A percentile compares a stretch with the other conserved stretches of the same genome.
Evolutionary conservation across 116 monocot genomes (phyloP).

Genomic region (Iris pallida): DNA sequence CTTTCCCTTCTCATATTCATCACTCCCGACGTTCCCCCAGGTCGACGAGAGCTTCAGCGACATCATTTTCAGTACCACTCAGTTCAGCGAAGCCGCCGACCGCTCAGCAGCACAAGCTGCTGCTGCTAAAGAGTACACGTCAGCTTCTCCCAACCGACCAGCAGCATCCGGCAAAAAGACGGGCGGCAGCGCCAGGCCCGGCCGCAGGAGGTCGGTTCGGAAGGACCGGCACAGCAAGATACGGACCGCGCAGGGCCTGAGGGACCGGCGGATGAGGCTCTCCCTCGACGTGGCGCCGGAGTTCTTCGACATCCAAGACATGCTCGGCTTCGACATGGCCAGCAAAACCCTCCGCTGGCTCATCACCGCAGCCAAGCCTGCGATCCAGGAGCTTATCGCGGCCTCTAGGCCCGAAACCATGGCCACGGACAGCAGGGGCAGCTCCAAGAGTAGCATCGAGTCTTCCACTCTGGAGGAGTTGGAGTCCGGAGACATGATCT

Average conservation of each 20-base stretch:
- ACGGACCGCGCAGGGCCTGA: slow-evolving; percentile 51
- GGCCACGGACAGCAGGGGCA: slow-evolving; percentile 22
- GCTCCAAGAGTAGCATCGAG: background rate
- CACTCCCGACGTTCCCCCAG: too few relatives aligned
- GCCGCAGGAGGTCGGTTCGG: slow-evolving; percentile 23
- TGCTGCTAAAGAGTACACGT: too few relatives aligned
- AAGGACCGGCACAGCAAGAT: slow-evolving; percentile 88
- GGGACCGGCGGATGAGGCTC: slow-evolving; percentile 80
- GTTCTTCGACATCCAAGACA: slow-evolving; percentile 80
- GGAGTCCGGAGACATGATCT: slow-evolving; percentile 13
- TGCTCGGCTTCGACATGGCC: slow-evolving; percentile 79
- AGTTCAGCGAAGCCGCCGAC: too few relatives aligned
- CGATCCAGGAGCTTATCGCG: slow-evolving; percentile 35
- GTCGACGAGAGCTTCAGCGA: too few relatives aligned
- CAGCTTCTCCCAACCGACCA: too few relatives aligned
- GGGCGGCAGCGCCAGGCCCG: background rate
- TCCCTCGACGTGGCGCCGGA: slow-evolving; percentile 58
- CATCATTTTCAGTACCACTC: too few relatives aligned
- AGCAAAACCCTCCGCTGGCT: slow-evolving; percentile 88
- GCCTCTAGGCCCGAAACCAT: slow-evolving; percentile 28
- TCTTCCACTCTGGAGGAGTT: background rate
- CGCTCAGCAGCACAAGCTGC: too few relatives aligned
- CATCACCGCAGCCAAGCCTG: slow-evolving; percentile 39
- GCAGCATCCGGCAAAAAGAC: background rate
- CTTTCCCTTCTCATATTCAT: too few relatives aligned